These are phyloP conservation scores for Chaetomium sp. DNA, from an alignment of 2,329 filamentous ascomycete species.

Conservation along the genomic window DNA sequence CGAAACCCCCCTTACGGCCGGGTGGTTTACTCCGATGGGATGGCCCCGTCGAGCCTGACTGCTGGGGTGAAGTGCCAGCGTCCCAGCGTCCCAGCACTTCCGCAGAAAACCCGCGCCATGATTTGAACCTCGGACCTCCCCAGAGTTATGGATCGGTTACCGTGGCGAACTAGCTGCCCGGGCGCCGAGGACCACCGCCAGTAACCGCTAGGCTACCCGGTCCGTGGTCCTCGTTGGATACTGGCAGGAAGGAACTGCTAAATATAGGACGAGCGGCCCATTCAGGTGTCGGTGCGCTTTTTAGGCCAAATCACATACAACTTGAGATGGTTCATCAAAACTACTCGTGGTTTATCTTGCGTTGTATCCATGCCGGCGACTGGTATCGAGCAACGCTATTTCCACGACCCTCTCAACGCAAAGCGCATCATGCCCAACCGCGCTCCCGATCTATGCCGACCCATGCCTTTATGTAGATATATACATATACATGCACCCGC, in stretches of 20 bases:
- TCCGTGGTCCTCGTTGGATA: neutral
- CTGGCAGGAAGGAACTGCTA: no score
- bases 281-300: no score
- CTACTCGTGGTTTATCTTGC: neutral
- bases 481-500: neutral
- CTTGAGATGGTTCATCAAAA: neutral
- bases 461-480: neutral
- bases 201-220: neutral
- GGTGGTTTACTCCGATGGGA: neutral
- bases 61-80: no score
- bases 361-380: neutral
- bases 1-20: neutral
- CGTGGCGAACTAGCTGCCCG: neutral
- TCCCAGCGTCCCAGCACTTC: neutral
- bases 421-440: neutral
- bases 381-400: neutral
- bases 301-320: neutral
- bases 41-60: neutral
- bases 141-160: neutral
- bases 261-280: no score
- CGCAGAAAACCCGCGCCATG: neutral
- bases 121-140: neutral
- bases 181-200: neutral
- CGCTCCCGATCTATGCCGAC: neutral
- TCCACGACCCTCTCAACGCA: neutral